A percentile compares a stretch with the other conserved stretches of the same genome.
phyloP scores from a whole-genome alignment of 164 flowering plant genomes.

The Magnolia kwangsiensis region DNA sequence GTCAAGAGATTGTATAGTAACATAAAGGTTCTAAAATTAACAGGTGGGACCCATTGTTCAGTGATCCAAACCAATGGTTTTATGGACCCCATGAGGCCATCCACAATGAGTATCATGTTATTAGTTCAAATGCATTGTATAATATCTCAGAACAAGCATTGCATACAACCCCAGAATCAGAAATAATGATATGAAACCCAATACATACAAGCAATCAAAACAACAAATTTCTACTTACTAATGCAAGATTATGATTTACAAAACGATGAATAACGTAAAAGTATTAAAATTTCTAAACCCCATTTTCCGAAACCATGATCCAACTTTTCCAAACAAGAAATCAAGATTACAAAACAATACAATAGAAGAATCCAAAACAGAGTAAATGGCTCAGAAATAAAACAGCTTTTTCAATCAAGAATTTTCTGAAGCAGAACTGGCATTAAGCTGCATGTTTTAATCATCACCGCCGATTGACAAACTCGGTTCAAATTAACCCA shows the following conservation, averaged over 20 bases:
- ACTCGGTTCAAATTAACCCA: background rate
- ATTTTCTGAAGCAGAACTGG: slow-evolving; percentile 97
- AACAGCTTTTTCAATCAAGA: slow-evolving; percentile 81
- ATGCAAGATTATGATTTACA: background rate
- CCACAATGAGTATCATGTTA: no score
- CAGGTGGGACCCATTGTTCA: no score
- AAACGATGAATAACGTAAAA: background rate
- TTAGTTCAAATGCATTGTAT: no score
- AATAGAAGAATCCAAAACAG: background rate
- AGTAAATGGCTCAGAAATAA: slow-evolving; percentile 46
- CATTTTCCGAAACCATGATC: background rate
- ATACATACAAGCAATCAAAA: background rate
- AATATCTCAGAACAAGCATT: no score
- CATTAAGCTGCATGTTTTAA: slow-evolving; percentile 50
- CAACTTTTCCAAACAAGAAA: background rate
- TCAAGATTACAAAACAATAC: background rate
- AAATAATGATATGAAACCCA: no score
- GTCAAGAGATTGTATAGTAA: no score
- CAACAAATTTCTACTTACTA: background rate
- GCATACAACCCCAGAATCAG: no score
- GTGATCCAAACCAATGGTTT: no score
- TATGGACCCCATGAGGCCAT: no score
- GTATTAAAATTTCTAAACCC: no score
- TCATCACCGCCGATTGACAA: slow-evolving; percentile 55
- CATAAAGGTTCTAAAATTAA: no score